Percentiles rank a stretch among this genome's conserved stretches.
Conservation (phyloP, 2,329 filamentous ascomycete species). For the Phialocephala sp. region DNA sequence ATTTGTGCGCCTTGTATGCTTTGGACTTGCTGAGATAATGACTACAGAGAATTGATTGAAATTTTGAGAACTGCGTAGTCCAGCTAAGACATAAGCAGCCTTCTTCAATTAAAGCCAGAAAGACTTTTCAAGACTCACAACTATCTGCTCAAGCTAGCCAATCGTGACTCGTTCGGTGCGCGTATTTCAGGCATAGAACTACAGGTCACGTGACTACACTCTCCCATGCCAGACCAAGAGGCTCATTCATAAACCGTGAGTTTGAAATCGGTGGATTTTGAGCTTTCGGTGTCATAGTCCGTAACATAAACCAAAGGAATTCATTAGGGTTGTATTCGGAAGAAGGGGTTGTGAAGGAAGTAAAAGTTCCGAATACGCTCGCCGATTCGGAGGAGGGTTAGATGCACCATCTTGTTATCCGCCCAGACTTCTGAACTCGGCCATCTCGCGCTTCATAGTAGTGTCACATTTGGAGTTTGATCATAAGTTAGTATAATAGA, state of each 20-base stretch:
- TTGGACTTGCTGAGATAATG: too few species aligned
- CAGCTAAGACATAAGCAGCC: too few species aligned
- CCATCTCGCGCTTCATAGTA: neutral
- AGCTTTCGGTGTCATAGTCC: neutral
- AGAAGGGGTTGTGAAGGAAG: neutral
- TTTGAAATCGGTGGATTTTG: neutral
- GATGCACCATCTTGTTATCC: neutral
- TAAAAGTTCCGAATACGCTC: conserved; percentile 2
- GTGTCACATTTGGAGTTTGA: neutral
- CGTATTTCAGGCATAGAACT: neutral
- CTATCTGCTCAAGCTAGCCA: too few species aligned
- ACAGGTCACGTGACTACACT: neutral
- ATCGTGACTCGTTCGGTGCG: neutral
- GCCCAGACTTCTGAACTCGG: neutral
- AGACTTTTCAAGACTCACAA: neutral
- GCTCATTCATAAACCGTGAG: neutral
- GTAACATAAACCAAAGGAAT: neutral
- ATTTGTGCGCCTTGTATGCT: too few species aligned
- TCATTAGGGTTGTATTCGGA: neutral
- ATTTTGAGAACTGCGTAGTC: too few species aligned
- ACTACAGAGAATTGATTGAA: too few species aligned
- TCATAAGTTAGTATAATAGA: neutral
- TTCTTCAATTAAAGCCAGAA: too few species aligned
- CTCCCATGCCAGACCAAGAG: neutral
- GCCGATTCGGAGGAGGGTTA: neutral